Evolutionary conservation across 129 eudicot species (phyloP).

Genomic region (Cynara cardunculus): DNA sequence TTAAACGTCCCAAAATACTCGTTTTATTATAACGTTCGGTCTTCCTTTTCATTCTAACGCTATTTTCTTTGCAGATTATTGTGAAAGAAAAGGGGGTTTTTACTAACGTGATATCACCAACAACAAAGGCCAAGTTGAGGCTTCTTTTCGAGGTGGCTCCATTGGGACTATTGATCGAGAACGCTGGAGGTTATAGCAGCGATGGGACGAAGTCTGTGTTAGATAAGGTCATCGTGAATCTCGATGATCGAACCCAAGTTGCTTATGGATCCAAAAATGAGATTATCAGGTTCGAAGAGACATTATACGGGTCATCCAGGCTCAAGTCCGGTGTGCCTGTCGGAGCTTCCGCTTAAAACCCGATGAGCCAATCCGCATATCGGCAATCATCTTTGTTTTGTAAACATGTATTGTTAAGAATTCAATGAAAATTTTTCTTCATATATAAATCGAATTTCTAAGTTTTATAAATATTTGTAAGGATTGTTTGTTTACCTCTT

Average conservation of each 20-base stretch:
- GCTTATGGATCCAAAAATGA: slow-evolving; percentile 93
- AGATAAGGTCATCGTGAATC: slow-evolving; percentile 65
- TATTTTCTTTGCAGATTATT: slow-evolving; percentile 58
- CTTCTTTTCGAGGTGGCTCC: slow-evolving; percentile 97
- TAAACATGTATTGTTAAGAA: slow-evolving; percentile 24
- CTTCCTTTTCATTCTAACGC: background rate
- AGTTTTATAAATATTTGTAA: background rate
- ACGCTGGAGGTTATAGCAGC: slow-evolving; percentile 94
- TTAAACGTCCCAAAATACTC: background rate
- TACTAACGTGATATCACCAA: slow-evolving; percentile 84
- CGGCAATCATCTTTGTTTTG: slow-evolving; percentile 18
- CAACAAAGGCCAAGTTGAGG: slow-evolving; percentile 93
- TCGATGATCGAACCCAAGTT: slow-evolving; percentile 95
- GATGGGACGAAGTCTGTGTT: slow-evolving; percentile 86
- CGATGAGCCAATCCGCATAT: background rate
- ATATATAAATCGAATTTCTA: slow-evolving; percentile 7
- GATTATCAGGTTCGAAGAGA: slow-evolving; percentile 95
- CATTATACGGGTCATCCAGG: slow-evolving; percentile 90
- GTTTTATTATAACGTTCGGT: background rate
- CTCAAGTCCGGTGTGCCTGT: slow-evolving; percentile 78
- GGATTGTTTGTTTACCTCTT: no score
- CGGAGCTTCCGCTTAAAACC: slow-evolving; percentile 75
- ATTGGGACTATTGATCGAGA: slow-evolving; percentile 85
- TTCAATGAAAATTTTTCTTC: slow-evolving; percentile 5
- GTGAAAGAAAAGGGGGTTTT: slow-evolving; percentile 98